These are phyloP conservation scores for Exidia glandulosa DNA, from an alignment of 768 basidiomycete species.

Conservation along the genomic window DNA sequence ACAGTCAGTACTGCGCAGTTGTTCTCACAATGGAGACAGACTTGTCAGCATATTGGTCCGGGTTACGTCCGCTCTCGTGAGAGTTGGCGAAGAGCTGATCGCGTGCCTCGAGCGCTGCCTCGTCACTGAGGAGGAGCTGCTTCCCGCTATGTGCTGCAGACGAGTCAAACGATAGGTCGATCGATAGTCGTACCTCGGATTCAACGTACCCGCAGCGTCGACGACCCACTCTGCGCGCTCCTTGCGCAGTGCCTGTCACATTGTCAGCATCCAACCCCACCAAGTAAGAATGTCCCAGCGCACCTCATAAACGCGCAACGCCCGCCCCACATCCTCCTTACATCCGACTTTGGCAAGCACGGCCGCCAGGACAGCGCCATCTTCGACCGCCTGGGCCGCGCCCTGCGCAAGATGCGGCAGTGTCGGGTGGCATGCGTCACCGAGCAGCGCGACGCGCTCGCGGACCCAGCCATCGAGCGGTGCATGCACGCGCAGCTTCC, in stretches of 20 bases:
- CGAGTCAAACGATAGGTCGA: no score
- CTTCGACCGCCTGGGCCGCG: constrained; percentile 32
- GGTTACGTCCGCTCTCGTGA: not conserved
- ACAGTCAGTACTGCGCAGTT: not conserved
- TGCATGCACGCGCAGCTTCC: constrained; percentile 28
- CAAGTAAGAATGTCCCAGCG: not conserved
- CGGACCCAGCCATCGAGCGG: constrained; percentile 29
- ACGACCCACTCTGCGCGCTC: not conserved
- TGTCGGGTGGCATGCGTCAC: constrained; percentile 28
- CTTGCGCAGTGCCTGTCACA: not conserved
- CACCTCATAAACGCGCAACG: not conserved
- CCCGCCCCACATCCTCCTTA: not conserved
- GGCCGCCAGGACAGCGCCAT: constrained; percentile 25
- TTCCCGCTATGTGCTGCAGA: not conserved
- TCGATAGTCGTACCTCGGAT: no score
- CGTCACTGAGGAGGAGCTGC: not conserved
- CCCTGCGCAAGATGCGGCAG: constrained; percentile 25
- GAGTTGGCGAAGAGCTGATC: not conserved
- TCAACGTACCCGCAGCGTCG: no score
- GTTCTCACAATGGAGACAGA: not conserved
- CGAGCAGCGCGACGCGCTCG: constrained; percentile 21
- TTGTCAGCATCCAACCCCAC: constrained; percentile 17
- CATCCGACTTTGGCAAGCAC: constrained; percentile 9
- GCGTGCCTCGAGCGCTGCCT: not conserved
- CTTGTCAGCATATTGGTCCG: not conserved